These are phyloP conservation scores for Sugiyamaella castrensis DNA, from an alignment of 1,139 yeast species.

Conservation along the genomic window DNA sequence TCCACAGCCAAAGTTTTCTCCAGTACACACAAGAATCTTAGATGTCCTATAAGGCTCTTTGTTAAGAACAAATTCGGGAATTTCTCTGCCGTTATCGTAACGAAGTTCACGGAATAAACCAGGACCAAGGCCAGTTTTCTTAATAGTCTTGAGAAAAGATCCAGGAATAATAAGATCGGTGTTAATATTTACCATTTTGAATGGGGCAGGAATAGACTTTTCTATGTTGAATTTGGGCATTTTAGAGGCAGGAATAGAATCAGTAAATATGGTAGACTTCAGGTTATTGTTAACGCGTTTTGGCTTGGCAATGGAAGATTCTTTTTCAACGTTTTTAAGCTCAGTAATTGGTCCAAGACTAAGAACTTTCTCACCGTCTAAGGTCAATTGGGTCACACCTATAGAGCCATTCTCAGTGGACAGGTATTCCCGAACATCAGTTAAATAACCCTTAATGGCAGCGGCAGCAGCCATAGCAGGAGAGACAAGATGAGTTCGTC, in stretches of 20 bases:
- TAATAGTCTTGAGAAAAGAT: slow-evolving; percentile 84
- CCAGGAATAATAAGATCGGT: slow-evolving; percentile 92
- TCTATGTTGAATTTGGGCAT: too few species aligned
- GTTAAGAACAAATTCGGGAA: slow-evolving; percentile 5
- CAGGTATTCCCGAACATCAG: slow-evolving; percentile 74
- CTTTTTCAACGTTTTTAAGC: slow-evolving; percentile 16
- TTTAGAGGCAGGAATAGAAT: too few species aligned
- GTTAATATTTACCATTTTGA: slow-evolving; percentile 82
- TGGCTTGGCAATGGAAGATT: slow-evolving; percentile 12
- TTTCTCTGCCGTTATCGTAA: slow-evolving; percentile 31
- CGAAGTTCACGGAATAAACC: slow-evolving; percentile 83
- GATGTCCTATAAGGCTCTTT: slow-evolving; percentile 11
- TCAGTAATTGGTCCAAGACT: slow-evolving; percentile 21
- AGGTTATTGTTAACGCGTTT: slow-evolving; percentile 1
- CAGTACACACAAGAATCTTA: slow-evolving; percentile 12
- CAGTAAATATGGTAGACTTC: too few species aligned
- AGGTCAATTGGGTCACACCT: slow-evolving; percentile 50
- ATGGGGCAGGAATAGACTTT: slow-evolving; percentile 75
- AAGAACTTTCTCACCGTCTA: slow-evolving; percentile 44
- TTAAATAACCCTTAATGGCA: slow-evolving; percentile 75
- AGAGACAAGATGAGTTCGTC: slow-evolving; percentile 90
- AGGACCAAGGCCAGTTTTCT: slow-evolving; percentile 75
- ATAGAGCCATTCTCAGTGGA: slow-evolving; percentile 42
- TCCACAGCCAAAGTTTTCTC: slow-evolving; percentile 91
- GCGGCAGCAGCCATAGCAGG: slow-evolving; percentile 98